Conservation (phyloP, 257 asterid genomes). For the Salvia miltiorrhiza region DNA sequence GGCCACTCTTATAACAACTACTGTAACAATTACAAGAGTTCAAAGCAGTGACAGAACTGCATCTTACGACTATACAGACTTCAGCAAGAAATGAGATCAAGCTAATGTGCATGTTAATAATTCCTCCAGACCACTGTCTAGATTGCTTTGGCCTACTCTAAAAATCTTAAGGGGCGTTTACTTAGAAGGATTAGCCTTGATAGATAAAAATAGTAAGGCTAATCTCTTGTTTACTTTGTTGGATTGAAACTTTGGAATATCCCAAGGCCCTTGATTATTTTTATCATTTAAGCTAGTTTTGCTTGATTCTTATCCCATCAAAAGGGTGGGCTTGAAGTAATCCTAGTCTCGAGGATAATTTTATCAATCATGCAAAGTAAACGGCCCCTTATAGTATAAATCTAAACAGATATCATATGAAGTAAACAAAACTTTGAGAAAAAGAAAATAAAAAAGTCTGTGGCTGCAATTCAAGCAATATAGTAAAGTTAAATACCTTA, state of each 20-base stretch:
- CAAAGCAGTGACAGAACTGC: neutral
- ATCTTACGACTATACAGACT: neutral
- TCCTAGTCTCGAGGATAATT: no score
- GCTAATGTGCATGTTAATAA: neutral
- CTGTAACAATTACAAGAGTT: constrained; percentile 2
- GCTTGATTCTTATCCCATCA: no score
- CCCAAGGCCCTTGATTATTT: no score
- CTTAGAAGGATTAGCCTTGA: no score
- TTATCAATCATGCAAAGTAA: no score
- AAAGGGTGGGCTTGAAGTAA: no score
- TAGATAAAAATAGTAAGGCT: no score
- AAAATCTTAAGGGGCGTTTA: no score
- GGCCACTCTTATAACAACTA: neutral
- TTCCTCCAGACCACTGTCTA: neutral
- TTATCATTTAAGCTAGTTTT: no score
- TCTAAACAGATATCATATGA: neutral
- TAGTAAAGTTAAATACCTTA: constrained; percentile 47
- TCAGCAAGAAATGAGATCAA: neutral
- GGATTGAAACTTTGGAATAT: no score
- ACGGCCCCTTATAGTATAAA: neutral
- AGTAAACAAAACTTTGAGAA: neutral
- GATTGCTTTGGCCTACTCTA: neutral
- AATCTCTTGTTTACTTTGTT: no score
- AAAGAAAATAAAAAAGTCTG: neutral
- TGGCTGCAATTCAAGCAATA: neutral